A percentile compares a stretch with the other conserved stretches of the same genome.
phyloP scores from a whole-genome alignment of 2,329 filamentous ascomycete genomes.

The Ceratocystis destructans region DNA sequence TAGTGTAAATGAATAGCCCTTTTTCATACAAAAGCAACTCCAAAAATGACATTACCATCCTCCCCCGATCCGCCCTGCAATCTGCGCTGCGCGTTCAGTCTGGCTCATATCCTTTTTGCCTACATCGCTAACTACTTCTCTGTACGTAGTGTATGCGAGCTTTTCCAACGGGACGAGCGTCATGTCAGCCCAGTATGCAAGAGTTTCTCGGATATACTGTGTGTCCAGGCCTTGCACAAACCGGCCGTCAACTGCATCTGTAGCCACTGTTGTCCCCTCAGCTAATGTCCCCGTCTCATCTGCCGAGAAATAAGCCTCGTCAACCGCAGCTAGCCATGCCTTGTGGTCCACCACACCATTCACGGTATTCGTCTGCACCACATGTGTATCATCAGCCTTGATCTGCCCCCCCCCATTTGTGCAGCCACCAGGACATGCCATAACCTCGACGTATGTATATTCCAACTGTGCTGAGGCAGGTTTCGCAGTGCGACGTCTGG shows the following conservation, averaged over 20 bases:
- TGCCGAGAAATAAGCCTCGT: constrained; percentile 80
- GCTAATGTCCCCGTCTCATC: constrained; percentile 34
- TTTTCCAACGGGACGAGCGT: constrained; percentile 58
- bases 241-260: constrained; percentile 27
- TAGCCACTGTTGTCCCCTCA: not conserved
- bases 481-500: constrained; percentile 28
- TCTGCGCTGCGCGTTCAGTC: constrained; percentile 69
- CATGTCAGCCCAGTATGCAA: constrained; percentile 61
- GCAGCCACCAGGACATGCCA: constrained; percentile 97
- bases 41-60: constrained; percentile 55
- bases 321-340: constrained; percentile 66
- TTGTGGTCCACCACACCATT: constrained; percentile 67
- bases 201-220: constrained; percentile 49
- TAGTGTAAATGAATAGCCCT: not conserved
- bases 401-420: constrained; percentile 96
- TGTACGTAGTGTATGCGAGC: constrained; percentile 73
- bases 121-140: constrained; percentile 88
- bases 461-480: constrained; percentile 40
- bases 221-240: constrained; percentile 53
- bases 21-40: not conserved
- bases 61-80: constrained; percentile 82
- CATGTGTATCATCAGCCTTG: constrained; percentile 66
- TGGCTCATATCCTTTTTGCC: constrained; percentile 60
- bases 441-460: constrained; percentile 92
- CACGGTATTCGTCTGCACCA: constrained; percentile 34